Percentiles rank a stretch among this genome's conserved stretches.
phyloP scores from a whole-genome alignment of 345 rosid genomes.

The Corchorus olitorius region DNA sequence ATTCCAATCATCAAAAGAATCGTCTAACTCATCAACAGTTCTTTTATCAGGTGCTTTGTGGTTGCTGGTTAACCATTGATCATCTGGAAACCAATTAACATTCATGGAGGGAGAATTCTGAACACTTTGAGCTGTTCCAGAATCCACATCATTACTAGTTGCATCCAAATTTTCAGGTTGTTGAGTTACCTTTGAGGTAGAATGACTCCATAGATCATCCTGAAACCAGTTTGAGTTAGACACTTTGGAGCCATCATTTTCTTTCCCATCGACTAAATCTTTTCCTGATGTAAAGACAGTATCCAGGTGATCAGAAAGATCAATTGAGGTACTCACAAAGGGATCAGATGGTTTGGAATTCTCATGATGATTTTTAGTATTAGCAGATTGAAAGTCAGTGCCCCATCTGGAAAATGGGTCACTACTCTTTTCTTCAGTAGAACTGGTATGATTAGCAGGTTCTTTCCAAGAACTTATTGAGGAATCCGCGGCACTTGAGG shows the following conservation, averaged over 20 bases:
- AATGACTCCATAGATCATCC: slow-evolving; percentile 47
- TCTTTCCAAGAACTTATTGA: slow-evolving; percentile 27
- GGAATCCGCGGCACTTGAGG: slow-evolving; percentile 42
- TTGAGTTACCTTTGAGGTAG: slow-evolving; percentile 20
- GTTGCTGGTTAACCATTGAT: slow-evolving; percentile 41
- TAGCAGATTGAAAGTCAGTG: slow-evolving; percentile 50
- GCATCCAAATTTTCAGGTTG: slow-evolving; percentile 30
- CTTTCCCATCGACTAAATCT: slow-evolving; percentile 28
- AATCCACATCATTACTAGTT: slow-evolving; percentile 25
- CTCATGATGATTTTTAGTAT: slow-evolving; percentile 28
- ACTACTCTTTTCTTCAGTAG: slow-evolving; percentile 30
- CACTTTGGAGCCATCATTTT: slow-evolving; percentile 34
- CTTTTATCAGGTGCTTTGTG: slow-evolving; percentile 34
- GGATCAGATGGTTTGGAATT: slow-evolving; percentile 39
- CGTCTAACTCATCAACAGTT: slow-evolving; percentile 41
- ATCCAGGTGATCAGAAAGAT: slow-evolving; percentile 61
- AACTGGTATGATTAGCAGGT: slow-evolving; percentile 23
- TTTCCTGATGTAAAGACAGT: slow-evolving; percentile 56
- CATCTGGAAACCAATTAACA: slow-evolving; percentile 47
- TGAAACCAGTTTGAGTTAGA: slow-evolving; percentile 48
- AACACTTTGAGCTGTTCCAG: slow-evolving; percentile 18
- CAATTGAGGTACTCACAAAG: slow-evolving; percentile 45
- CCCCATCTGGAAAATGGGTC: slow-evolving; percentile 60
- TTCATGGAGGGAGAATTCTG: slow-evolving; percentile 35
- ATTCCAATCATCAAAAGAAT: slow-evolving; percentile 57